Evolutionary conservation across 2,329 filamentous ascomycete species (phyloP).

Genomic region (Diaporthe sp.): DNA sequence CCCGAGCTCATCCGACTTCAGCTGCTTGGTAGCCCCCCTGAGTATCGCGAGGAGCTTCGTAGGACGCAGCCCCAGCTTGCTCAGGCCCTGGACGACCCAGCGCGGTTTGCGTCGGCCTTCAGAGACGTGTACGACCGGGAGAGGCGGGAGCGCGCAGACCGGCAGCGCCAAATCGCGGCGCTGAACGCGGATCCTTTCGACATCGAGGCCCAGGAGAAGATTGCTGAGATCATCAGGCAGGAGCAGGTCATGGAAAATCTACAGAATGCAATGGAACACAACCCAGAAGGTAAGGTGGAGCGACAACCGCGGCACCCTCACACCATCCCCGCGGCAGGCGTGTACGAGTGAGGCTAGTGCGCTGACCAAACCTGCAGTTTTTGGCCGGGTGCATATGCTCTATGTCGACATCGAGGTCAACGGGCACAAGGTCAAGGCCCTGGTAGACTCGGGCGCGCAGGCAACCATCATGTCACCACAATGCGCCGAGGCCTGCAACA

Average conservation of each 20-base stretch:
- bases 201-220: slow-evolving; percentile 88
- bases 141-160: slow-evolving; percentile 79
- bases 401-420: slow-evolving; percentile 98
- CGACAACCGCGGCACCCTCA: slow-evolving; percentile 13
- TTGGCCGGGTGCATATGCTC: slow-evolving; percentile 94
- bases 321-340: slow-evolving; percentile 5
- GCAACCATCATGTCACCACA: slow-evolving; percentile 98
- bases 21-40: slow-evolving; percentile 81
- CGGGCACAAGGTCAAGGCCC: slow-evolving; percentile 89
- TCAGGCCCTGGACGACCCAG: slow-evolving; percentile 80
- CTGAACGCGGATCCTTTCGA: slow-evolving; percentile 97
- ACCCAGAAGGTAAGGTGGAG: slow-evolving; percentile 85
- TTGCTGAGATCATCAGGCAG: slow-evolving; percentile 97
- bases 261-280: slow-evolving; percentile 96
- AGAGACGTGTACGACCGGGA: slow-evolving; percentile 77
- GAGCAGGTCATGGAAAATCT: slow-evolving; percentile 95
- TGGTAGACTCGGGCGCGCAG: slow-evolving; percentile 97
- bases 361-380: slow-evolving; percentile 69
- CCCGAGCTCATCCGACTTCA: slow-evolving; percentile 87
- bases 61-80: slow-evolving; percentile 83
- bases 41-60: slow-evolving; percentile 76
- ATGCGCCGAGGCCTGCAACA: slow-evolving; percentile 91
- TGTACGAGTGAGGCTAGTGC: slow-evolving; percentile 21
- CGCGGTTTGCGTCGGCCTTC: slow-evolving; percentile 81
- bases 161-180: slow-evolving; percentile 84